phyloP scores from a whole-genome alignment of 177 flowering plant species.

The Vitis hybrid region DNA sequence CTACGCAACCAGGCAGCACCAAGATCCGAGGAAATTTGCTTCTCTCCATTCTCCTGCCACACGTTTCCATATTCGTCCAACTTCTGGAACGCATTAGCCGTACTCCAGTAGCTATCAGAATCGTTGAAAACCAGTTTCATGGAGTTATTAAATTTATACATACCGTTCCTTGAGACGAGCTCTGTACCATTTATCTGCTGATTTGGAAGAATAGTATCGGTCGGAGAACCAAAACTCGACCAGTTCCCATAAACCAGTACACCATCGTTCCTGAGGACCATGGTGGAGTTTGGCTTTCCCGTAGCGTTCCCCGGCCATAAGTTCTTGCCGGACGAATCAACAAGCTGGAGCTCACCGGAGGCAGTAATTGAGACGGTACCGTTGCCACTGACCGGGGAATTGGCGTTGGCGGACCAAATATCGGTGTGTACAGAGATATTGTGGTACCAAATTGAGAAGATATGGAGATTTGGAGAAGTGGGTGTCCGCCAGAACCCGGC shows the following conservation, averaged over 20 bases:
- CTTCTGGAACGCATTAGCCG: conserved; percentile 3
- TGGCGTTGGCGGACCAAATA: conserved; percentile 51
- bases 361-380: conserved; percentile 28
- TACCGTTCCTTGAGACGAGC: conserved; percentile 40
- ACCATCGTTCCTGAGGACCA: conserved; percentile 38
- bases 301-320: conserved; percentile 20
- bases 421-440: conserved; percentile 21
- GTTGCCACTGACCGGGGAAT: conserved; percentile 25
- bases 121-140: conserved; percentile 23
- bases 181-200: conserved; percentile 33
- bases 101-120: conserved; percentile 33
- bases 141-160: conserved; percentile 25
- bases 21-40: conserved; percentile 38
- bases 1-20: conserved; percentile 27
- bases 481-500: conserved; percentile 54
- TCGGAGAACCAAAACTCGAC: conserved; percentile 53
- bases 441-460: conserved; percentile 62
- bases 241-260: conserved; percentile 44
- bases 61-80: conserved; percentile 34
- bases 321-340: conserved; percentile 16
- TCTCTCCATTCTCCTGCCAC: background rate
- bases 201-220: conserved; percentile 50
- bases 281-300: conserved; percentile 13
- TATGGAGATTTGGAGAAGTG: conserved; percentile 29
- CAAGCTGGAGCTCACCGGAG: conserved; percentile 33